Conservation (phyloP, 768 basidiomycete species). For the Tylopilus subfusipes region DNA sequence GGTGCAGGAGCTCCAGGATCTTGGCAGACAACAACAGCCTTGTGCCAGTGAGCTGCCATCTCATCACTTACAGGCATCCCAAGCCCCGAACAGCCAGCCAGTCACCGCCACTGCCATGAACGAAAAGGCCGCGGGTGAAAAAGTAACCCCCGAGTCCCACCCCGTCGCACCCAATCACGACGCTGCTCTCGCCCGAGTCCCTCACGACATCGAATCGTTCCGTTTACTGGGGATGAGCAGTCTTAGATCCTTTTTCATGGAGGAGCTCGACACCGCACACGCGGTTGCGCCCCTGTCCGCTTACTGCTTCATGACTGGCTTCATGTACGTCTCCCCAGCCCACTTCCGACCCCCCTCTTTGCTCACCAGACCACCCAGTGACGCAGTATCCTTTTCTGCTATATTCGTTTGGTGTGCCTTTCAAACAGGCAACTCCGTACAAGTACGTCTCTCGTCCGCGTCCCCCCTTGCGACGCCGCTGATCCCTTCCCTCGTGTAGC, state of each 20-base stretch:
- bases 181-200: neutral
- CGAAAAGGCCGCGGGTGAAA: neutral
- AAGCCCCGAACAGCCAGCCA: neutral
- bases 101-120: neutral
- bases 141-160: neutral
- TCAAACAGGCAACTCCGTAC: constrained; percentile 75
- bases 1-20: constrained; percentile 6
- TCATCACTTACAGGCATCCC: neutral
- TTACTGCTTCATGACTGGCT: constrained; percentile 79
- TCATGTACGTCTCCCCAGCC: constrained; percentile 50
- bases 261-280: constrained; percentile 24
- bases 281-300: constrained; percentile 54
- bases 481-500: constrained; percentile 35
- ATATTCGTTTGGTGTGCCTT: constrained; percentile 85
- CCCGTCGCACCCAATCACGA: neutral
- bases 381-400: constrained; percentile 72
- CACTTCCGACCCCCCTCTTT: neutral
- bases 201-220: constrained; percentile 19
- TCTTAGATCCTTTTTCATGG: constrained; percentile 13
- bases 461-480: neutral
- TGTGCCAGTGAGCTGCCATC: neutral
- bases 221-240: constrained; percentile 1
- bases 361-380: constrained; percentile 36
- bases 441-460: constrained; percentile 36
- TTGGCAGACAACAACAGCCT: neutral